Conservation (phyloP, 768 basidiomycete species). For the Hirschioporus abietinus region DNA sequence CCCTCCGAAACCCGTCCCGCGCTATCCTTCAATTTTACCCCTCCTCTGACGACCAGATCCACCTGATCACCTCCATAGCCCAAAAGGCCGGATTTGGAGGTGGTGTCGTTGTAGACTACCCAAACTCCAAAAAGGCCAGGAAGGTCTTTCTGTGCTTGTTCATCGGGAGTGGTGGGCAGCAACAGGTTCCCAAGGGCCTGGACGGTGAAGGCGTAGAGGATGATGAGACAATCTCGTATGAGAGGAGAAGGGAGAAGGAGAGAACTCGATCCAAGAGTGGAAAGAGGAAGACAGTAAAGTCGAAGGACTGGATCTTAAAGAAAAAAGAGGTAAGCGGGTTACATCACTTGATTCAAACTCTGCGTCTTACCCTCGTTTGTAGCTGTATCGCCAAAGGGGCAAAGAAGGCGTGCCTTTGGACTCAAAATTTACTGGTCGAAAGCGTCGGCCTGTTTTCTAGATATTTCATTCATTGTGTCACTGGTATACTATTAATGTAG, state of each 20-base stretch:
- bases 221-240: constrained; percentile 58
- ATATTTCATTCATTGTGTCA: constrained; percentile 18
- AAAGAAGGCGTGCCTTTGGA: constrained; percentile 81
- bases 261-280: constrained; percentile 49
- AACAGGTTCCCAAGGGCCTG: constrained; percentile 68
- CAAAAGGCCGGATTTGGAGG: constrained; percentile 96
- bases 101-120: constrained; percentile 94
- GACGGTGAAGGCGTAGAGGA: constrained; percentile 54
- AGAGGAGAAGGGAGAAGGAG: constrained; percentile 70
- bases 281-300: constrained; percentile 69
- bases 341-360: neutral
- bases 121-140: constrained; percentile 91
- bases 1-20: constrained; percentile 78
- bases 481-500: constrained; percentile 6
- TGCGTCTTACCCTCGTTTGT: constrained; percentile 12
- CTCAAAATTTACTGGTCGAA: constrained; percentile 91
- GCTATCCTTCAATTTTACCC: constrained; percentile 95
- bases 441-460: constrained; percentile 73
- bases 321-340: constrained; percentile 80
- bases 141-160: constrained; percentile 94
- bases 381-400: constrained; percentile 82
- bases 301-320: constrained; percentile 88
- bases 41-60: constrained; percentile 93
- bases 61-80: constrained; percentile 88
- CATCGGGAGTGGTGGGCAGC: constrained; percentile 70